These are phyloP conservation scores for Isoetes taiwanensis DNA, from an alignment of 75 land plant species.

Conservation along the genomic window DNA sequence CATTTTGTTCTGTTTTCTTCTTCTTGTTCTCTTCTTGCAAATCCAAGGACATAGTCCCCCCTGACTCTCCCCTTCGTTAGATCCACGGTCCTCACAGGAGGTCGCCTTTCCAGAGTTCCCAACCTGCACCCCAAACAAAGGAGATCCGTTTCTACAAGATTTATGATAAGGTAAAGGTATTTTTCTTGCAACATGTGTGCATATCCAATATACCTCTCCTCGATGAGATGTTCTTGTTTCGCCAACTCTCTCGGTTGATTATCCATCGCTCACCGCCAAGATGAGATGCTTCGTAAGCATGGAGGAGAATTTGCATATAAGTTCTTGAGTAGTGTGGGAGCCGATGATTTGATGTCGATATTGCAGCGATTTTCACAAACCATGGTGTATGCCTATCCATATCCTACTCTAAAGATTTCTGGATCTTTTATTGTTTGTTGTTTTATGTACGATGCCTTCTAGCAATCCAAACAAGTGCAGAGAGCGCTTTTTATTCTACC, in stretches of 20 bases:
- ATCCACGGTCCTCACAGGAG: too few relatives aligned
- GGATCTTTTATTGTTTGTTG: too few relatives aligned
- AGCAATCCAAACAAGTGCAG: conserved; percentile 64
- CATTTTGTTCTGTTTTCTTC: too few relatives aligned
- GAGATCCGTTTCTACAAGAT: conserved; percentile 96
- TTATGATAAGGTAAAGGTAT: conserved; percentile 78
- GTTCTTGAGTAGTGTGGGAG: conserved; percentile 52
- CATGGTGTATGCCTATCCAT: conserved; percentile 38
- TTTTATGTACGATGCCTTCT: conserved; percentile 43
- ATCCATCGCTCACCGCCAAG: conserved; percentile 79
- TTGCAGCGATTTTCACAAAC: conserved; percentile 48
- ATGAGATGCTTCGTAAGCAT: conserved; percentile 92
- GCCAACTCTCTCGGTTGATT: too few relatives aligned
- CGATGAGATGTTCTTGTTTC: too few relatives aligned
- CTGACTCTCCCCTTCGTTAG: too few relatives aligned
- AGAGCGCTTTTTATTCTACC: conserved; percentile 66
- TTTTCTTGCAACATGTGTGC: too few relatives aligned
- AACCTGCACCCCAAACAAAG: too few relatives aligned
- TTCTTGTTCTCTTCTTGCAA: too few relatives aligned
- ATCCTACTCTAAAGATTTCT: not conserved
- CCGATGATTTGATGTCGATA: conserved; percentile 61
- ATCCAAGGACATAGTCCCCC: too few relatives aligned
- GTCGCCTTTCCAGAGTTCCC: too few relatives aligned
- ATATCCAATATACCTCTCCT: too few relatives aligned
- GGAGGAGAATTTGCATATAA: conserved; percentile 79